phyloP scores from a whole-genome alignment of 306 rosid species.

The Gastrolobium villosum region DNA sequence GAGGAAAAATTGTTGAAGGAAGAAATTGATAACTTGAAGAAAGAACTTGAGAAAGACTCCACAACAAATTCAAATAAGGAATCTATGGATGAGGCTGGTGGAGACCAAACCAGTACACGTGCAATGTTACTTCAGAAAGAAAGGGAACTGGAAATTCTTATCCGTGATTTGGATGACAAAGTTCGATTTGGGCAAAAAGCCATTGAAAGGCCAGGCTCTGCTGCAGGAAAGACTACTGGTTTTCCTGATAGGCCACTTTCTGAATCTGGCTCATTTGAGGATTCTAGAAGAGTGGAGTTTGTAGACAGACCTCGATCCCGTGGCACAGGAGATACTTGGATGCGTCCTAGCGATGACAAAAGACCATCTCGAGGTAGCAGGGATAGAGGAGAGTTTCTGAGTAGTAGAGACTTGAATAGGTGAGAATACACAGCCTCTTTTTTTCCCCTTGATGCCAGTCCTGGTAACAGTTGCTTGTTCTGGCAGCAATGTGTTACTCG shows the following conservation, averaged over 20 bases:
- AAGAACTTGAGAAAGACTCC: slow-evolving; percentile 69
- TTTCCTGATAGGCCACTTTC: slow-evolving; percentile 77
- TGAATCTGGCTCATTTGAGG: slow-evolving; percentile 81
- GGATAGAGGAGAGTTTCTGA: slow-evolving; percentile 84
- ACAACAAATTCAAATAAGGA: slow-evolving; percentile 54
- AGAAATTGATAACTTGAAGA: slow-evolving; percentile 76
- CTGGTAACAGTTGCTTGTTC: not conserved
- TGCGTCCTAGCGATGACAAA: slow-evolving; percentile 77
- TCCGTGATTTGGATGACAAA: slow-evolving; percentile 85
- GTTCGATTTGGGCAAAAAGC: slow-evolving; percentile 95
- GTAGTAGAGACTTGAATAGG: slow-evolving; percentile 81
- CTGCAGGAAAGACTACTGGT: slow-evolving; percentile 66
- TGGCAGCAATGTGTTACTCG: not conserved
- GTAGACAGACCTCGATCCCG: slow-evolving; percentile 84
- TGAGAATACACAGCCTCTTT: slow-evolving; percentile 38
- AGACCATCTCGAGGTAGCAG: slow-evolving; percentile 73
- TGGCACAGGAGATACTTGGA: slow-evolving; percentile 78
- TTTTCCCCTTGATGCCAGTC: not conserved
- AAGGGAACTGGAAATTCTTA: slow-evolving; percentile 76
- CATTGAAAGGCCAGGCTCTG: slow-evolving; percentile 87
- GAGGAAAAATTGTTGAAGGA: slow-evolving; percentile 84
- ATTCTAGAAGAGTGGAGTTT: slow-evolving; percentile 72
- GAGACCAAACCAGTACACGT: slow-evolving; percentile 50
- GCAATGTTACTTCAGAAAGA: slow-evolving; percentile 63
- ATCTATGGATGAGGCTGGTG: slow-evolving; percentile 60